Evolutionary conservation across 768 basidiomycete species (phyloP), one percentile per base, ranked within the genome.

Genomic region (Ephemerocybe angulata): DNA sequence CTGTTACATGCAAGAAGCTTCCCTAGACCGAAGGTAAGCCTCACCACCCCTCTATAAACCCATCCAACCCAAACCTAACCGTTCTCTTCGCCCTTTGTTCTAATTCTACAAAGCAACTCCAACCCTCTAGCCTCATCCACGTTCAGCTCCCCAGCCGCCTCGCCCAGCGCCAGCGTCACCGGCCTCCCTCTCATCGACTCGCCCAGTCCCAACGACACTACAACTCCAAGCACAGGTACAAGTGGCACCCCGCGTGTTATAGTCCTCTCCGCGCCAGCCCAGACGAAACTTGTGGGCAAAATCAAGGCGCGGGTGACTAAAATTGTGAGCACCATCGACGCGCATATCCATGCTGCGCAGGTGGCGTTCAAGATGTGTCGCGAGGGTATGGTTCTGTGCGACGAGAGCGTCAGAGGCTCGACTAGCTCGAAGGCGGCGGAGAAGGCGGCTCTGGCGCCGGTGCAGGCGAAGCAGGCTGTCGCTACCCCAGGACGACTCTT

Each of bases 1-100:
- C 33, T 59, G 58, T 29, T 50, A 59, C 22, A 56, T 59, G 50
- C 17, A 46, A 25, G 43, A 46, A 21, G 17, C 43, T 13, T 46
- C 43, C 4, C 43, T 46, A n/a, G 43, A 46, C 21, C 21, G 43
- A 22, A 46, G 13, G 43, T 46, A 46, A 12, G 43, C 7, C 10
- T 28, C 8, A 4, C 21, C 43, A n/a, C 21, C 12, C 21, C 27
- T 17, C 12, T 24, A 12, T n/a, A 28, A 12, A 22, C 25, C 24
- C 44, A n/a, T 46, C n/a, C 15, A n/a, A 6, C 22, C 24, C 22
- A 27, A 3, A 25, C 27, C 44, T 27, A n/a, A n/a, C 12, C 43
- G 12, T 3, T n/a, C 44, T 2, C 35, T n/a, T 37, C 35, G 35
- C 35, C 35, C 13, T 21, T 21, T 21, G 17, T 40, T 13, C 37